Conservation (phyloP, 768 basidiomycete species). For the Mycena venus region DNA sequence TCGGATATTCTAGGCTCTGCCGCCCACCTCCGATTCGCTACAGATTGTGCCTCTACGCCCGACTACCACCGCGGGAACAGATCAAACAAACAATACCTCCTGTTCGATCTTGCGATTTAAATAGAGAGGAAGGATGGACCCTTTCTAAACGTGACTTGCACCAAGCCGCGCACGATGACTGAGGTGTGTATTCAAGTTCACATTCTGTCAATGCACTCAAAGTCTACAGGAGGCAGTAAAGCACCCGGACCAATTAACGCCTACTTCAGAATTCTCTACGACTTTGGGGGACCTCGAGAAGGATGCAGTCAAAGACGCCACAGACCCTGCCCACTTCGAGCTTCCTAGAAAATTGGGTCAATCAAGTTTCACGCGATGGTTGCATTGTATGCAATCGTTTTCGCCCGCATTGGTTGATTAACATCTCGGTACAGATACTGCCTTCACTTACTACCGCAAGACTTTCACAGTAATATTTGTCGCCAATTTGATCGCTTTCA, state of each 20-base stretch:
- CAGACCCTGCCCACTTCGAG: slow-evolving; percentile 6
- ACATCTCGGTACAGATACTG: slow-evolving; percentile 38
- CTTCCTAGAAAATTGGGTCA: slow-evolving; percentile 34
- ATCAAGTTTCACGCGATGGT: slow-evolving; percentile 30
- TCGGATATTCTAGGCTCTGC: too few species aligned
- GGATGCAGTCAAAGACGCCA: not conserved
- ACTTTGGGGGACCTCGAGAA: slow-evolving; percentile 18
- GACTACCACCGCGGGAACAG: too few species aligned
- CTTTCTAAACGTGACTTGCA: too few species aligned
- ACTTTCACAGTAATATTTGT: slow-evolving; percentile 68
- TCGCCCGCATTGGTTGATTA: not conserved
- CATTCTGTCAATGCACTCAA: too few species aligned
- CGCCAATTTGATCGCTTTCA: slow-evolving; percentile 63
- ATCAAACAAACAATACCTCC: too few species aligned
- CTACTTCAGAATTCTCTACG: not conserved
- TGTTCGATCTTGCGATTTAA: too few species aligned
- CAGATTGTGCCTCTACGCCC: too few species aligned
- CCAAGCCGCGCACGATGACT: too few species aligned
- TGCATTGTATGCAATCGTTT: slow-evolving; percentile 20
- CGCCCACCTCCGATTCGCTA: not conserved
- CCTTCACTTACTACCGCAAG: slow-evolving; percentile 55
- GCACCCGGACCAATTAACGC: too few species aligned
- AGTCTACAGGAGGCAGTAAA: too few species aligned
- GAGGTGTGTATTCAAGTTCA: too few species aligned
- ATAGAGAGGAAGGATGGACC: too few species aligned